Base-by-base conservation (phyloP, 495 filamentous ascomycete genomes). In the Poronia punctata region DNA sequence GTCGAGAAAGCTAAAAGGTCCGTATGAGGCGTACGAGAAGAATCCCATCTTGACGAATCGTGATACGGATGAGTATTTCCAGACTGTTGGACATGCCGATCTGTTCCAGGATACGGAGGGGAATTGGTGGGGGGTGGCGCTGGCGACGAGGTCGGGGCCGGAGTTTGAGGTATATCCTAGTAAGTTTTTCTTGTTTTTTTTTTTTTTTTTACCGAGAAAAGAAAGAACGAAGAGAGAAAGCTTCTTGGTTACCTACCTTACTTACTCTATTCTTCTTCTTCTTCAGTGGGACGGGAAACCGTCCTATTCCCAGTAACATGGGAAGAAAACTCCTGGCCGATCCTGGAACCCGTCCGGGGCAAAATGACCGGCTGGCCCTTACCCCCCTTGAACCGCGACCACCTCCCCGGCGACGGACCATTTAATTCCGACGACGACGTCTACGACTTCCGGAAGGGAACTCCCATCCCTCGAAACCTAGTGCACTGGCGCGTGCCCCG, bases 241-340 rank as follows among this genome's bases (percentile, higher is more conserved):
- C n/a, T n/a, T n/a, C n/a, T n/a, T n/a, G n/a, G n/a, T n/a, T n/a
- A n/a, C n/a, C n/a, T n/a, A n/a, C n/a, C n/a, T n/a, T n/a, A n/a
- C n/a, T n/a, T n/a, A n/a, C n/a, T n/a, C n/a, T n/a, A n/a, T n/a
- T n/a, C n/a, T n/a, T n/a, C n/a, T n/a, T n/a, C n/a, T n/a, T n/a
- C n/a, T n/a, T n/a, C n/a, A n/a, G n/a, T 80, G 74, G 75, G 76
- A 6, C 58, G 78, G 4, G 76, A 80, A 51, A 64, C 70, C 1
- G 65, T 77, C 6, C 53, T 82, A 8, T 62, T 63, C 29, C 60
- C 68, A 0, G 74, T 68, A 1, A 64, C 57, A 3, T 82, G 75
- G 76, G 40, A 58, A 0, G 44, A 56, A 11, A 68, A 61, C 15
- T 50, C 61, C 26, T 70, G 60, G 61, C 68, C 70, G 0, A 40